Conservation (phyloP, 2,329 filamentous ascomycete species). For the Fusarium nematophilum region DNA sequence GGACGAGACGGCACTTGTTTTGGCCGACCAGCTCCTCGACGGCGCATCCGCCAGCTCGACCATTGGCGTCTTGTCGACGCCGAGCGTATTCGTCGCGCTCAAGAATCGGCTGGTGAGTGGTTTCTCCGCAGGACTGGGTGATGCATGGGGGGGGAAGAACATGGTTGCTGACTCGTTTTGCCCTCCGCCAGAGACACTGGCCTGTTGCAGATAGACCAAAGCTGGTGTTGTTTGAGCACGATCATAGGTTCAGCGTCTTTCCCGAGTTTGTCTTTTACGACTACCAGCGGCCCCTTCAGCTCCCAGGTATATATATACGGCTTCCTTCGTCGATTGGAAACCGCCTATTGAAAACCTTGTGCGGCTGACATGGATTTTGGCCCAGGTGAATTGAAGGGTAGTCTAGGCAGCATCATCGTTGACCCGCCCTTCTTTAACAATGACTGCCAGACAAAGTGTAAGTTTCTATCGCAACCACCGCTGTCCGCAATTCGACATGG, state of each 20-base stretch:
- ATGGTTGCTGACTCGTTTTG: slow-evolving; percentile 17
- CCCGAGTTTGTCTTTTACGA: slow-evolving; percentile 81
- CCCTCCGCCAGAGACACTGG: slow-evolving; percentile 29
- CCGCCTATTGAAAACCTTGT: neutral
- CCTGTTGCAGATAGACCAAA: slow-evolving; percentile 57
- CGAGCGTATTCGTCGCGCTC: slow-evolving; percentile 80
- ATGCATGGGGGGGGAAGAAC: neutral
- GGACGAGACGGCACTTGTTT: slow-evolving; percentile 73
- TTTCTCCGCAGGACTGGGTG: neutral
- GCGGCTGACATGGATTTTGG: neutral
- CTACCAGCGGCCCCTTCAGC: slow-evolving; percentile 73
- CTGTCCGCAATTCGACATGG: neutral
- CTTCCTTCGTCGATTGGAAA: neutral
- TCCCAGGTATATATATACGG: slow-evolving; percentile 65
- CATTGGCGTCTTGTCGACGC: slow-evolving; percentile 78
- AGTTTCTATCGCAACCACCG: slow-evolving; percentile 22
- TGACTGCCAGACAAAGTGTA: slow-evolving; percentile 84
- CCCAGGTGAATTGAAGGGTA: slow-evolving; percentile 67
- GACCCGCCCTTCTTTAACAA: slow-evolving; percentile 85
- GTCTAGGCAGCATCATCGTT: slow-evolving; percentile 75
- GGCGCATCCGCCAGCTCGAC: slow-evolving; percentile 66
- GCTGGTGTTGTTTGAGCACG: slow-evolving; percentile 77
- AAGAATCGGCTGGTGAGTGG: slow-evolving; percentile 73
- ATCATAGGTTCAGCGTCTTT: slow-evolving; percentile 79
- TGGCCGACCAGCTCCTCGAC: slow-evolving; percentile 74